A percentile compares a stretch with the other conserved stretches of the same genome.
These are phyloP conservation scores for Neurospora sp. DNA, from an alignment of 2,329 filamentous ascomycete genomes.

Conservation along the genomic window DNA sequence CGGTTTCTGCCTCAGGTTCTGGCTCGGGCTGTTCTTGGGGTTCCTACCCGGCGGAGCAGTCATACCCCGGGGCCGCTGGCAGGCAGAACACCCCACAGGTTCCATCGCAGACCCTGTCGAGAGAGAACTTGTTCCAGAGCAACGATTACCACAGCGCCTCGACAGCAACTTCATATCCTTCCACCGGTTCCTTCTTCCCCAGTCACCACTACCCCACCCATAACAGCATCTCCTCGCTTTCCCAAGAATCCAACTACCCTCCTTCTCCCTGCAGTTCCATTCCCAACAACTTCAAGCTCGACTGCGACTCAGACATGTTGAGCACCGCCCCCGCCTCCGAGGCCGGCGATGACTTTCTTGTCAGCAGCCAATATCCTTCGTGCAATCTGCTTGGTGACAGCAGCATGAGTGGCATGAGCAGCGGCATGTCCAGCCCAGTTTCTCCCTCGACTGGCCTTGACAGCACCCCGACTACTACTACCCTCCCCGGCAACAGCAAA, in stretches of 20 bases:
- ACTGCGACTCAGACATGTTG: constrained; percentile 3
- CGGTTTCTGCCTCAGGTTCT: constrained; percentile 1
- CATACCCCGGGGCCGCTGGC: not conserved
- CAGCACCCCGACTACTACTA: constrained; percentile 11
- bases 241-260: not conserved
- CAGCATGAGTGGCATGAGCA: not conserved
- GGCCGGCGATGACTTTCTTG: not conserved
- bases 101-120: not conserved
- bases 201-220: not conserved
- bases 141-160: constrained; percentile 4
- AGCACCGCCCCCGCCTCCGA: constrained; percentile 4
- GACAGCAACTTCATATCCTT: not conserved
- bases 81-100: constrained; percentile 3
- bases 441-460: not conserved
- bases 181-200: not conserved
- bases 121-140: constrained; percentile 4
- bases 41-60: constrained; percentile 6
- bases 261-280: constrained; percentile 16
- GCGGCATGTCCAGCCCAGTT: constrained; percentile 5
- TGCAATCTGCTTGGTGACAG: not conserved
- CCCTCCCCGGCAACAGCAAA: constrained; percentile 19
- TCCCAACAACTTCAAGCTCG: constrained; percentile 5
- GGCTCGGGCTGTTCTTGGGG: constrained; percentile 2
- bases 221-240: not conserved
- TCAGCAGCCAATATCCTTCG: not conserved